phyloP scores from a whole-genome alignment of 345 rosid species.

The Toxicodendron radicans region DNA sequence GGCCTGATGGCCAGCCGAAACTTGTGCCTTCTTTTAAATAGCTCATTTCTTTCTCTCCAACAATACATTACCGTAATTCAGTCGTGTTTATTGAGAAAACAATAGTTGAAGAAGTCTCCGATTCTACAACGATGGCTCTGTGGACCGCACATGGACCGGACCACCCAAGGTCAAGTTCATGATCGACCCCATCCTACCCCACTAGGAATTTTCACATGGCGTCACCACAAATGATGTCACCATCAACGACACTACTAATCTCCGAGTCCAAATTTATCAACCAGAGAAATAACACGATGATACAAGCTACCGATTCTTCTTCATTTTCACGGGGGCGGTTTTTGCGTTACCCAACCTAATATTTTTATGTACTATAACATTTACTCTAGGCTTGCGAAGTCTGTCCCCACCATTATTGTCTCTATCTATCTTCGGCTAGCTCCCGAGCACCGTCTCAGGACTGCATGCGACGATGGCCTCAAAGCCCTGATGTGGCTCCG shows the following conservation, averaged over 20 bases:
- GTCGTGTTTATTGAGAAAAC: slow-evolving; percentile 34
- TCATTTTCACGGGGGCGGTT: slow-evolving; percentile 56
- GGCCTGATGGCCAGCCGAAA: too few relatives aligned
- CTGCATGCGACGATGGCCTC: slow-evolving; percentile 42
- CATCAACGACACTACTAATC: slow-evolving; percentile 28
- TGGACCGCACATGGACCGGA: slow-evolving; percentile 65
- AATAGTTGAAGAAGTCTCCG: slow-evolving; percentile 56
- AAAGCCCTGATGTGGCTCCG: slow-evolving; percentile 44
- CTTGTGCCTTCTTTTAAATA: too few relatives aligned
- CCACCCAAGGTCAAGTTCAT: slow-evolving; percentile 63
- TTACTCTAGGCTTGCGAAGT: slow-evolving; percentile 31
- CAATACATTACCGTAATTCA: too few relatives aligned
- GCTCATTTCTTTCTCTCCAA: too few relatives aligned
- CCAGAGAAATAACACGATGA: slow-evolving; percentile 28
- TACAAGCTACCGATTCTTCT: slow-evolving; percentile 47
- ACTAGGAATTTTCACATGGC: slow-evolving; percentile 43
- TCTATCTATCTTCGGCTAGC: slow-evolving; percentile 43
- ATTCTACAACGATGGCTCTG: slow-evolving; percentile 58
- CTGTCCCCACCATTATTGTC: slow-evolving; percentile 36
- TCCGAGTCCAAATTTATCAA: slow-evolving; percentile 43
- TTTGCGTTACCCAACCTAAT: slow-evolving; percentile 49
- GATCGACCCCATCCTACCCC: slow-evolving; percentile 52
- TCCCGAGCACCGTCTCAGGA: slow-evolving; percentile 46
- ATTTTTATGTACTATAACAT: slow-evolving; percentile 38
- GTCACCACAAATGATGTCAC: slow-evolving; percentile 51